A percentile compares a stretch with the other conserved stretches of the same genome.
These are phyloP conservation scores for Phytophthora colocasiae DNA, from an alignment of 352 stramenopile species.

Conservation along the genomic window DNA sequence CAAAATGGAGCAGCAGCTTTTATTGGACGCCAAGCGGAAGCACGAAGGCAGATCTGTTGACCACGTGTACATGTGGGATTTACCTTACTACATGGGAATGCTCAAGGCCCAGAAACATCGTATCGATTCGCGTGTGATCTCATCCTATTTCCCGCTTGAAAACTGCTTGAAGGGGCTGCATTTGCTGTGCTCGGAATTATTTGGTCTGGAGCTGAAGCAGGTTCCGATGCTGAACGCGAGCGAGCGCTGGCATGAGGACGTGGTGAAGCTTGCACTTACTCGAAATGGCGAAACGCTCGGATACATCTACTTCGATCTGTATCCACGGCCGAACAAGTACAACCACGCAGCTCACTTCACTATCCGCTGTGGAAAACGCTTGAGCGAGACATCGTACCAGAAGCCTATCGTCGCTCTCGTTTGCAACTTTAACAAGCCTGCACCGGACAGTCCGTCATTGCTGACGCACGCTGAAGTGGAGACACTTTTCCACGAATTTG, in stretches of 20 bases:
- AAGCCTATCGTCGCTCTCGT: slow-evolving; percentile 95
- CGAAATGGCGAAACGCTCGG: slow-evolving; percentile 73
- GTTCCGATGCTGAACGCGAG: slow-evolving; percentile 67
- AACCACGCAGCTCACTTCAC: slow-evolving; percentile 95
- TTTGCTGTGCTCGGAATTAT: slow-evolving; percentile 89
- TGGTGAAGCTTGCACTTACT: slow-evolving; percentile 92
- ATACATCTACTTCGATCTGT: slow-evolving; percentile 96
- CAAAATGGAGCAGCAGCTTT: slow-evolving; percentile 57
- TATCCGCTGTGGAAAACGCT: slow-evolving; percentile 92
- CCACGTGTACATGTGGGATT: slow-evolving; percentile 93
- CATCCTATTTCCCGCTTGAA: slow-evolving; percentile 92
- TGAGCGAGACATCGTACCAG: slow-evolving; percentile 82
- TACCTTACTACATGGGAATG: slow-evolving; percentile 94
- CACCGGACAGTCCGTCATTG: slow-evolving; percentile 70
- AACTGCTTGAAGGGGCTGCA: slow-evolving; percentile 93
- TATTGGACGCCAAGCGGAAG: slow-evolving; percentile 68
- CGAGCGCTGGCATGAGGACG: slow-evolving; percentile 91
- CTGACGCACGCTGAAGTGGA: slow-evolving; percentile 95
- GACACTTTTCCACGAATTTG: slow-evolving; percentile 99
- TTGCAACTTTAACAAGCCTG: slow-evolving; percentile 89
- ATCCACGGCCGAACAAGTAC: slow-evolving; percentile 90
- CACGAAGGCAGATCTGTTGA: slow-evolving; percentile 53
- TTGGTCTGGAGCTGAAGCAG: slow-evolving; percentile 91
- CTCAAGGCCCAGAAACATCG: slow-evolving; percentile 75
- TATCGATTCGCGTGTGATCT: slow-evolving; percentile 83